A percentile compares a stretch with the other conserved stretches of the same genome.
Conservation (phyloP, 108 stramenopile genomes). For the Mayamaea pseudoterrestris region DNA sequence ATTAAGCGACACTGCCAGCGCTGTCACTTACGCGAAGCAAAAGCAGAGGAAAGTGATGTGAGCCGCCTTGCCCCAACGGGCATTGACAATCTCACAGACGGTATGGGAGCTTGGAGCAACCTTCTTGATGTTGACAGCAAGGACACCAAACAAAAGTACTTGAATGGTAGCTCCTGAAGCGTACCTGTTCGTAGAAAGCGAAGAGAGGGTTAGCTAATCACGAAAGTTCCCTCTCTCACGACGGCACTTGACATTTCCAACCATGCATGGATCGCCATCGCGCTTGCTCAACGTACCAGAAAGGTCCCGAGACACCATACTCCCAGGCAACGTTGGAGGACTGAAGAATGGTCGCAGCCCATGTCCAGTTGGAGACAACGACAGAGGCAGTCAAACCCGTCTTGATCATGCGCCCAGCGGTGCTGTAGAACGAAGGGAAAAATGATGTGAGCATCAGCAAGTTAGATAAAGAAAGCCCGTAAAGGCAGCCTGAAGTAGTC, state of each 20-base stretch:
- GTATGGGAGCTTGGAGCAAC: slow-evolving; percentile 86
- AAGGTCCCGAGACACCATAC: slow-evolving; percentile 87
- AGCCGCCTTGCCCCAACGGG: slow-evolving; percentile 80
- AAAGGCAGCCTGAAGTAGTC: background rate
- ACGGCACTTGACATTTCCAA: too few relatives aligned
- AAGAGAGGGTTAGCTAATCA: background rate
- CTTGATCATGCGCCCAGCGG: slow-evolving; percentile 86
- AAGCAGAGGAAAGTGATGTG: slow-evolving; percentile 89
- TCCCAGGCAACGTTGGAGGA: slow-evolving; percentile 89
- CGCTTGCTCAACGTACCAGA: slow-evolving; percentile 84
- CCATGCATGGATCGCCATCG: too few relatives aligned
- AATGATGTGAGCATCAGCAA: background rate
- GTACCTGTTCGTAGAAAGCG: too few relatives aligned
- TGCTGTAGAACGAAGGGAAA: slow-evolving; percentile 30
- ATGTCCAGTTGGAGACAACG: slow-evolving; percentile 89
- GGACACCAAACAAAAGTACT: slow-evolving; percentile 86
- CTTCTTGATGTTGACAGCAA: slow-evolving; percentile 86
- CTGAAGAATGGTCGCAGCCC: slow-evolving; percentile 92
- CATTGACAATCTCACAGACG: slow-evolving; percentile 84
- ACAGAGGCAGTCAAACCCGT: slow-evolving; percentile 86
- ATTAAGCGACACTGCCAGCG: too few relatives aligned
- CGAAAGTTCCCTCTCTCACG: too few relatives aligned
- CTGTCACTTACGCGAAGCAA: slow-evolving; percentile 57
- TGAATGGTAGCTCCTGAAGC: slow-evolving; percentile 90
- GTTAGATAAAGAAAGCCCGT: background rate